Evolutionary conservation across 2,329 filamentous ascomycete species (phyloP).

Genomic region (Drechslerella dactyloides): DNA sequence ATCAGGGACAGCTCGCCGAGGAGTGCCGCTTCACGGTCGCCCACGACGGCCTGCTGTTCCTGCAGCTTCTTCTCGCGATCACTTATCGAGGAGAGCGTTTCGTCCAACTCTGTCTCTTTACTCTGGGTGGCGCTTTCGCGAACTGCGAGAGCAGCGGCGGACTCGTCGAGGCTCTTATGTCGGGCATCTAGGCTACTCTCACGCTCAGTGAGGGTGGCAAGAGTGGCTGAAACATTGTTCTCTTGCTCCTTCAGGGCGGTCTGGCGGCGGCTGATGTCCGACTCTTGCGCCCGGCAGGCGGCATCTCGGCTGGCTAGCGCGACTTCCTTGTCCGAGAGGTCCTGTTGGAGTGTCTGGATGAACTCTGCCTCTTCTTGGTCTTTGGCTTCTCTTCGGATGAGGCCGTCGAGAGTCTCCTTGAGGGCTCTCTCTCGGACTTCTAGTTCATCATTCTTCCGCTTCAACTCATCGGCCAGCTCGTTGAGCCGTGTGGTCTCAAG

Average conservation of each 20-base stretch:
- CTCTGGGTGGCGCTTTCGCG: conserved; percentile 15
- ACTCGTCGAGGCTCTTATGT: conserved; percentile 13
- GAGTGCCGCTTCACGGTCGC: conserved; percentile 16
- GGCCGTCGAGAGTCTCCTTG: conserved; percentile 23
- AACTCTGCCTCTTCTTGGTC: conserved; percentile 31
- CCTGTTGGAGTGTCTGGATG: conserved; percentile 20
- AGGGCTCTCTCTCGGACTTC: conserved; percentile 27
- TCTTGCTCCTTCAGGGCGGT: conserved; percentile 15
- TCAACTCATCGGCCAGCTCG: conserved; percentile 29
- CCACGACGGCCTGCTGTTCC: not conserved
- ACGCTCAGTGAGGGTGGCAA: conserved; percentile 12
- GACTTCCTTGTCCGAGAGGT: conserved; percentile 26
- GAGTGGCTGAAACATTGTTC: conserved; percentile 10
- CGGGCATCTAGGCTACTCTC: conserved; percentile 16
- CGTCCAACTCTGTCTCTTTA: conserved; percentile 8
- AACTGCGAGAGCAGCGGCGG: conserved; percentile 4
- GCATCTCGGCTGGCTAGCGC: conserved; percentile 24
- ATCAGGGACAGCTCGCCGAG: conserved; percentile 17
- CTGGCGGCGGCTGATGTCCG: conserved; percentile 23
- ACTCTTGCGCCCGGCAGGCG: conserved; percentile 28
- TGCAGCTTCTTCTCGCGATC: not conserved
- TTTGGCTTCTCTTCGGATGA: conserved; percentile 30
- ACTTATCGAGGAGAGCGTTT: not conserved
- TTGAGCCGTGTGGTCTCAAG: conserved; percentile 34
- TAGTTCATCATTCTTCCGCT: conserved; percentile 28